Evolutionary conservation across 495 filamentous ascomycete species (phyloP), one percentile per base, ranked within the genome.

Genomic region (Cenococcum geophilum): DNA sequence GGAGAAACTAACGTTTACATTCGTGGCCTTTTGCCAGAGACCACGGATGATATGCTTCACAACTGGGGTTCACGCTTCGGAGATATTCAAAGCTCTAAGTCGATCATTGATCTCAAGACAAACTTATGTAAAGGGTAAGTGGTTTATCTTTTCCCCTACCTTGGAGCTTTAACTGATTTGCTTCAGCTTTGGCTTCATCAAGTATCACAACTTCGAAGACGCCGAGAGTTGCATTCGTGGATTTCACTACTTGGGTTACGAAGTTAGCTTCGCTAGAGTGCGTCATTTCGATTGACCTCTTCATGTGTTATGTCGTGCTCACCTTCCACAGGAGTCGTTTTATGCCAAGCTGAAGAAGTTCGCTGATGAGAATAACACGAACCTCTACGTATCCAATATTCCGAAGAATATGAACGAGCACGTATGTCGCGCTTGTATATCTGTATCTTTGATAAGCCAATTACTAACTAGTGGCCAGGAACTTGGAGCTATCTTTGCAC

Each of bases 1-100:
- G 87, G 76, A 67, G 92, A 82, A 78, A 97, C 82, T 53, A 99
- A 99, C 66, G 92, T 99, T 63, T 99, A 99, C 76, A 95, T 99
- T 61, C 87, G 93, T 56, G 93, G 93, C 16, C 85, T 99, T 54
- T 88, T 89, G 49, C 95, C 95, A 0, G 89, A 93, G 66, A 97
- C 92, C 0, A 91, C 92, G 54, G 93, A 99, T 71, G 88, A 95
- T 52, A 86, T 92, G 69, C 77, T 99, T 45, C 80, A 87, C 58
- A 77, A 78, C 16, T 97, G 93, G 77, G 89, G 91, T 16, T 77
- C 80, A 60, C 86, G 92, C 37, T 99, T 97, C 69, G 95, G 93
- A 43, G 83, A 83, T 52, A 92, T 97, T 59, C 87, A 91, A 71
- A 92, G 89, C 60, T 95, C 89, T 72, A 99, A 97, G 77, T 91